These are phyloP conservation scores for Stephania cephalantha DNA, from an alignment of 164 flowering plant genomes.

Conservation along the genomic window DNA sequence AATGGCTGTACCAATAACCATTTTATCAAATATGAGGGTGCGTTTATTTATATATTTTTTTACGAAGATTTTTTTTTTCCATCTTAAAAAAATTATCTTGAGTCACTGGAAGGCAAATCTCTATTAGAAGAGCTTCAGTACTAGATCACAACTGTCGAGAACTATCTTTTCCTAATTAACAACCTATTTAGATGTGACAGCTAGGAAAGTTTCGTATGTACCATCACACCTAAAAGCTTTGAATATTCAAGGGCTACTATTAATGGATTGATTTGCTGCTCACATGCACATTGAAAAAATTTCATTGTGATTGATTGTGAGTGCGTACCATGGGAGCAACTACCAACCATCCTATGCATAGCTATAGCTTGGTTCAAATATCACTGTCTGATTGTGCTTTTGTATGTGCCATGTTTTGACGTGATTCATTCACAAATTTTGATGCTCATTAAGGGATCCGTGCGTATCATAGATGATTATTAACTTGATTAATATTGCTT, in stretches of 20 bases:
- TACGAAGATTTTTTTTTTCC: no score
- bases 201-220: neutral
- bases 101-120: no score
- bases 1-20: no score
- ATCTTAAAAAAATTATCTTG: no score
- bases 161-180: neutral
- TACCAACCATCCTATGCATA: neutral
- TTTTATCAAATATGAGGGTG: no score
- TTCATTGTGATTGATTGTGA: neutral
- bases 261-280: neutral
- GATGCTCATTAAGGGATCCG: neutral
- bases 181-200: neutral
- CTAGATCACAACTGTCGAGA: no score
- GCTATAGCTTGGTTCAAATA: neutral
- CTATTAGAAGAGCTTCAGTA: no score
- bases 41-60: no score
- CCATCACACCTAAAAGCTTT: constrained; percentile 3
- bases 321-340: neutral
- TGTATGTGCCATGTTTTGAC: neutral
- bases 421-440: neutral
- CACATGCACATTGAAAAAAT: neutral
- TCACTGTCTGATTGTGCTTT: neutral
- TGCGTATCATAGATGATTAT: neutral
- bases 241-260: neutral
- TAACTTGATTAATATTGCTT: neutral